Conservation (phyloP, 768 basidiomycete genomes). For the Dictyophora rubrovolvata region DNA sequence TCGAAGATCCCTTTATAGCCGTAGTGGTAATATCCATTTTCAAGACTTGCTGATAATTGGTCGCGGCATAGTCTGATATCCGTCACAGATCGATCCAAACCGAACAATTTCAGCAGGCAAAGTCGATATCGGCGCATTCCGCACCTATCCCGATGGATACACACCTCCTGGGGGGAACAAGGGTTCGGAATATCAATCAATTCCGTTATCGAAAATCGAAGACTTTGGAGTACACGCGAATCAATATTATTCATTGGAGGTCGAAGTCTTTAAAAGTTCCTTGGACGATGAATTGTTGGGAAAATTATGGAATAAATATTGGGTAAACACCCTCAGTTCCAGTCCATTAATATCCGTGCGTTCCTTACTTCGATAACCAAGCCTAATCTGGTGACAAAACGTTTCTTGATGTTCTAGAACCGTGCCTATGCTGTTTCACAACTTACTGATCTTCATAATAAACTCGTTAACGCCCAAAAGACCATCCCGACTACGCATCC, state of each 20-base stretch:
- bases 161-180: conserved; percentile 58
- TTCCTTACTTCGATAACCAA: background rate
- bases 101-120: conserved; percentile 97
- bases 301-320: conserved; percentile 97
- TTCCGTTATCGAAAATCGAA: conserved; percentile 94
- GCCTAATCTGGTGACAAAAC: background rate
- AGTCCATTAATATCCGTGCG: conserved; percentile 85
- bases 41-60: background rate
- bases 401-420: conserved; percentile 45
- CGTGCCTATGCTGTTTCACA: conserved; percentile 91
- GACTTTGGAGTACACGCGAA: conserved; percentile 98
- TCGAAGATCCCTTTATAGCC: conserved; percentile 93
- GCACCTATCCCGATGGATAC: conserved; percentile 94
- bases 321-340: conserved; percentile 94
- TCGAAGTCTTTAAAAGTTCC: conserved; percentile 89
- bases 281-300: conserved; percentile 83
- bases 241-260: conserved; percentile 89
- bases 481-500: conserved; percentile 51
- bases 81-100: conserved; percentile 83
- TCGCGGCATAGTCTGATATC: background rate
- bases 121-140: conserved; percentile 98
- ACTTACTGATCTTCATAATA: conserved; percentile 81
- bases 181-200: conserved; percentile 86
- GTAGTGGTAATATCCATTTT: conserved; percentile 61
- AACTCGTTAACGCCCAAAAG: conserved; percentile 63